A percentile compares a stretch with the other conserved stretches of the same genome.
These are phyloP conservation scores for Xylaria scruposa DNA, from an alignment of 495 filamentous ascomycete genomes.

Conservation along the genomic window DNA sequence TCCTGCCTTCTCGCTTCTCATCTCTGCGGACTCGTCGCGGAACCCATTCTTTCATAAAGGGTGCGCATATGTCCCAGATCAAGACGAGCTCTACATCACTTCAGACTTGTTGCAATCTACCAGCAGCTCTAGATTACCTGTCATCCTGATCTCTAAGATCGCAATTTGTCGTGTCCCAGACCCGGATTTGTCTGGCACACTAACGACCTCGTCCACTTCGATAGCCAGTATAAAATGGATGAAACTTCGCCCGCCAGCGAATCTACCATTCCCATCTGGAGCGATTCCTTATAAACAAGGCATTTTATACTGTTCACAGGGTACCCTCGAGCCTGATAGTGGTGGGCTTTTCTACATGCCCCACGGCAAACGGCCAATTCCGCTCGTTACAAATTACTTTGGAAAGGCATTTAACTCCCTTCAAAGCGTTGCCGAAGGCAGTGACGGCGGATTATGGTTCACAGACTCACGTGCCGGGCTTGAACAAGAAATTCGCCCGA, in stretches of 20 bases:
- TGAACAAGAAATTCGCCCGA: conserved; percentile 51
- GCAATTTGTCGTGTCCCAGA: conserved; percentile 35
- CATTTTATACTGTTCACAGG: conserved; percentile 60
- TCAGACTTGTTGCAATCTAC: conserved; percentile 57
- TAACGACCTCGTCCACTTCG: background rate
- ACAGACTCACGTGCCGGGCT: conserved; percentile 53
- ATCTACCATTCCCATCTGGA: conserved; percentile 63
- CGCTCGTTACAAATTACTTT: conserved; percentile 50
- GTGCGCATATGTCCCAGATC: conserved; percentile 54
- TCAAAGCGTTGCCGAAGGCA: conserved; percentile 48
- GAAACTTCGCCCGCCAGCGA: conserved; percentile 50
- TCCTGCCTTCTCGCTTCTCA: conserved; percentile 45
- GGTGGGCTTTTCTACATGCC: conserved; percentile 62
- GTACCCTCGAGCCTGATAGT: conserved; percentile 45
- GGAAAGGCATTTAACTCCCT: conserved; percentile 56
- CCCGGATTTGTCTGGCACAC: conserved; percentile 3
- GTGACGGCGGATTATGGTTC: conserved; percentile 56
- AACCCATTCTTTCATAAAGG: conserved; percentile 66
- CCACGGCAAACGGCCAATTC: conserved; percentile 40
- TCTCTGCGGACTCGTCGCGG: conserved; percentile 41
- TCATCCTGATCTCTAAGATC: conserved; percentile 52
- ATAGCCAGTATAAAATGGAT: conserved; percentile 46
- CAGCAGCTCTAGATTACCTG: conserved; percentile 46
- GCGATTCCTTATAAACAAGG: conserved; percentile 40
- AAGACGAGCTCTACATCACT: conserved; percentile 63